Evolutionary conservation across 2,329 filamentous ascomycete genomes (phyloP), one percentile per base, ranked within the genome.

Genomic region (Septoria linicola): DNA sequence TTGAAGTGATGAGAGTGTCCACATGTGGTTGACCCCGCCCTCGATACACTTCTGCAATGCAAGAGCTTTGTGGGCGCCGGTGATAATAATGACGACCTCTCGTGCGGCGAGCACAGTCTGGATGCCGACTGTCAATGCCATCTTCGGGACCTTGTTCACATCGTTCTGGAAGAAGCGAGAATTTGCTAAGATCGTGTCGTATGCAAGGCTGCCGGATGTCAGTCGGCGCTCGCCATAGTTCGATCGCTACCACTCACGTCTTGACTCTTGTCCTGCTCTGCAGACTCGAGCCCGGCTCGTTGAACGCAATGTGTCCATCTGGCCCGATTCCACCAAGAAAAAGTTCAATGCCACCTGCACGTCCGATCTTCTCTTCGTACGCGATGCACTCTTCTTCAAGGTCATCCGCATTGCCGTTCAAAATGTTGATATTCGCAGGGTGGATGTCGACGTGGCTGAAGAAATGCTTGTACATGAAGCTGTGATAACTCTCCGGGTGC

Each of bases 381-480:
- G 82, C 80, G 39, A 85, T 80, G 66, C 88, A 92, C 71, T 93
- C 89, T 34, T 82, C 82, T 59, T 85, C 82, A 2, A 89, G 80
- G 66, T 89, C 87, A 11, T 80, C 73, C 0, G 88, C 87, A 66
- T 91, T 92, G 64, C 88, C 88, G 66, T 92, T 82, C 32, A 92
- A 80, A 64, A 93, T 89, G 72, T 95, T 84, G 67, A 93, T 89
- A 68, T 92, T 91, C 65, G 80, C 79, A 4, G 89, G 89, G 59
- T 84, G 80, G 61, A 93, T 85, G 66, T 95, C 88, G 62, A 93
- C 84, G 59, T 84, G 88, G 36, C 86, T 88, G 77, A 95, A 95
- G 77, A 95, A 89, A 73, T 93, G 80, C 72, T 87, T 88, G 80
- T 90, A 95, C 89, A 95, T 93, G 76, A 93, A 95, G 59, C 84